These are phyloP conservation scores for Thalassiosira livingstoniorum DNA, from an alignment of 352 stramenopile species.

Conservation along the genomic window DNA sequence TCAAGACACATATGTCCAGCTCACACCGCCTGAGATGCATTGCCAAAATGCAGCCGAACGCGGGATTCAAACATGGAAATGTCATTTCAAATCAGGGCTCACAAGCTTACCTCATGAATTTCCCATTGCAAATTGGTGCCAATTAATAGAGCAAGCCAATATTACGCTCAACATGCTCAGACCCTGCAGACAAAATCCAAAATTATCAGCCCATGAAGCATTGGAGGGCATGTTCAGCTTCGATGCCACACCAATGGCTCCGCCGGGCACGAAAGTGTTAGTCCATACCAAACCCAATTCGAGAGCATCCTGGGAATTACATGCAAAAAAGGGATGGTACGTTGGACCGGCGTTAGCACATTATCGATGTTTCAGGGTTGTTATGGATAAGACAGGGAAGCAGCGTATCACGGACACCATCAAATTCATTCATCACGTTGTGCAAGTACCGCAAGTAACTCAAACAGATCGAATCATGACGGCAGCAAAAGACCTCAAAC, in stretches of 20 bases:
- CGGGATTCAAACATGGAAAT: not conserved
- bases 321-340: not conserved
- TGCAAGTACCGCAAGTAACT: not conserved
- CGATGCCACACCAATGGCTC: conserved; percentile 3
- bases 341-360: not conserved
- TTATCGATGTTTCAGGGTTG: not conserved
- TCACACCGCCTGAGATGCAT: not conserved
- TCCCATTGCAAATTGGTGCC: not conserved
- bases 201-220: not conserved
- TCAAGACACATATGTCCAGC: not conserved
- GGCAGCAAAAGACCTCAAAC: not conserved
- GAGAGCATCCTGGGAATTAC: not conserved
- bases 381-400: not conserved
- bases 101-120: not conserved
- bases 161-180: not conserved
- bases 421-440: not conserved
- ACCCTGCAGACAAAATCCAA: not conserved
- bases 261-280: not conserved
- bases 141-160: not conserved
- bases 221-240: not conserved
- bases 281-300: not conserved
- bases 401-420: not conserved
- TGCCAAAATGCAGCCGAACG: not conserved
- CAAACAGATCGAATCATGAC: not conserved
- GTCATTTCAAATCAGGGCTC: not conserved